Percentiles rank a stretch among this genome's conserved stretches.
phyloP scores from a whole-genome alignment of 2,329 filamentous ascomycete species.

The Penicillium crustosum region DNA sequence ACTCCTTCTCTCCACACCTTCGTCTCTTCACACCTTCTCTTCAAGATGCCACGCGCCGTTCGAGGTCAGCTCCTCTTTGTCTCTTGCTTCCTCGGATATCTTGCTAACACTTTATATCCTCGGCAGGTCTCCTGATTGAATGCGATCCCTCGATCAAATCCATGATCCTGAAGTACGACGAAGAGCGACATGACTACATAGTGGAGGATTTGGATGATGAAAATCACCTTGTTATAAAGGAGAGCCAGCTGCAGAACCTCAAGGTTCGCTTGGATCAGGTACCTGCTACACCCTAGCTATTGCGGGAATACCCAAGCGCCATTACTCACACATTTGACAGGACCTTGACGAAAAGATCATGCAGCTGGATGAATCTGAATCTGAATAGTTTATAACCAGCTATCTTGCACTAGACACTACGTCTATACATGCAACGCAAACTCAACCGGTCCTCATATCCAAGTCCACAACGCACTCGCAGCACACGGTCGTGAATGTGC shows the following conservation, averaged over 20 bases:
- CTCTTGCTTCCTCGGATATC: neutral
- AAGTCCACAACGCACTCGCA: neutral
- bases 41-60: constrained; percentile 43
- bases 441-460: neutral
- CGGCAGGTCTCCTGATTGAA: constrained; percentile 47
- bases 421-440: neutral
- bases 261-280: constrained; percentile 46
- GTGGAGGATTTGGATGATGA: constrained; percentile 51
- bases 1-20: neutral
- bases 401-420: neutral
- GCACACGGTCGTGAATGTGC: neutral
- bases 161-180: constrained; percentile 51
- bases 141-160: constrained; percentile 52
- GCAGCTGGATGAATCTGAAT: constrained; percentile 49
- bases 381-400: constrained; percentile 31
- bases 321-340: constrained; percentile 25
- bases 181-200: constrained; percentile 49
- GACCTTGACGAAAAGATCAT: constrained; percentile 50
- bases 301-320: neutral
- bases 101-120: constrained; percentile 2
- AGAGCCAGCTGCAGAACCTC: constrained; percentile 45
- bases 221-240: constrained; percentile 48
- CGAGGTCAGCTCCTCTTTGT: constrained; percentile 31
- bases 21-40: neutral
- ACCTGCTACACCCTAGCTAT: constrained; percentile 2